Base-by-base conservation (phyloP, 2,329 filamentous ascomycete species). In the Alternaria infectoria region DNA sequence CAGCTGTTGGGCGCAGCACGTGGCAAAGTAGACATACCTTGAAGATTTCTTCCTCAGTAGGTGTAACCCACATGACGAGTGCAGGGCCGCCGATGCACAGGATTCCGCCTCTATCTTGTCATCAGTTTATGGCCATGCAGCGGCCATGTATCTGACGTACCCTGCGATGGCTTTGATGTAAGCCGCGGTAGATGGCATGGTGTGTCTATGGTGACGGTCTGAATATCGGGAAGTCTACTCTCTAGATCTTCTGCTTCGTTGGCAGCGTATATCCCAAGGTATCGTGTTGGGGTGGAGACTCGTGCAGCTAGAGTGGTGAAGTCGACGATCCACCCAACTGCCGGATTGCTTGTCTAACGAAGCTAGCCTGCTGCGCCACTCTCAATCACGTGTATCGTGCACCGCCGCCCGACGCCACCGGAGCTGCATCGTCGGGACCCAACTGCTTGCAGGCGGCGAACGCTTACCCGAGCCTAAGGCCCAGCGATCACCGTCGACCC, bases 31-130 rank as follows among this genome's bases (percentile, higher is more conserved):
- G 17, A 52, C 57, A 26, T 80, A 86, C 85, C 79, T 87, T 86
- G 85, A 96, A 93, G 45, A 99, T 86, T 82, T 98, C 93, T 81
- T 97, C 96, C 72, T 97, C 93, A 12, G 91, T 91, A 3, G 96
- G 96, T 49, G 87, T 87, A 50, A 96, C 83, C 79, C 89, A 97
- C 81, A 90, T 88, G 46, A 95, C 91, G 57, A 98, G 83, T 15
- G 91, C 90, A 23, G 96, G 96, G 4, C 96, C 96, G 56, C 96
- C 96, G 63, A 97, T 86, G 74, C 89, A 90, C 72, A 96, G 85
- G 50, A 85, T 81, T 45, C 84, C 85, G 71, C 92, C 92, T 62
- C 94, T 97, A 73, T 46, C 21, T 32, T 57, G 19, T 43, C 54
- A 64, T 80, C 56, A 78, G 69, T 43, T 21, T 47, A 50, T 43